Conservation (phyloP, 345 rosid species). For the Erucastrum elatum region DNA sequence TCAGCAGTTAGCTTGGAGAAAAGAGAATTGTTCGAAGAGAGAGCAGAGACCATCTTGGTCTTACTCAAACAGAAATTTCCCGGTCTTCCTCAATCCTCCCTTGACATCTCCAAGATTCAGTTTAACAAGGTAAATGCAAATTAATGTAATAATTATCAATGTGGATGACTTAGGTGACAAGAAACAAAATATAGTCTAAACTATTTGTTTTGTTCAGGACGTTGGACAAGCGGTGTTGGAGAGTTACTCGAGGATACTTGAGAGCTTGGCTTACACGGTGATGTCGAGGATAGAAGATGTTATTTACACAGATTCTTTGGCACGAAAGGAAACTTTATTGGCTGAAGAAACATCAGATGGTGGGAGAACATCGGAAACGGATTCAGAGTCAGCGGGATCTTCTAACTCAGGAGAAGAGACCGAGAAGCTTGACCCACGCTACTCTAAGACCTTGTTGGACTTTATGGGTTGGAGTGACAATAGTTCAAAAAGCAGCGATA, state of each 20-base stretch:
- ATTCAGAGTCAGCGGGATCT: constrained; percentile 5
- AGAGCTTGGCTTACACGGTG: constrained; percentile 70
- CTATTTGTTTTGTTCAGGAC: constrained; percentile 39
- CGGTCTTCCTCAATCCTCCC: constrained; percentile 74
- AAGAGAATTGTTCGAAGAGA: constrained; percentile 83
- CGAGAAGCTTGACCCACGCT: constrained; percentile 44
- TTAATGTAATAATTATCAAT: not conserved
- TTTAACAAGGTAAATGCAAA: constrained; percentile 54
- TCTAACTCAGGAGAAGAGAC: constrained; percentile 26
- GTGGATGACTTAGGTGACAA: not conserved
- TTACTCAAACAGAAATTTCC: constrained; percentile 78
- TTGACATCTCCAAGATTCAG: constrained; percentile 81
- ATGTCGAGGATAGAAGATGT: constrained; percentile 84
- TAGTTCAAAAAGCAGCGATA: constrained; percentile 30
- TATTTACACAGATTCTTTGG: constrained; percentile 53
- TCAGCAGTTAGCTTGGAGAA: constrained; percentile 84
- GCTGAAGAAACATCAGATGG: constrained; percentile 16
- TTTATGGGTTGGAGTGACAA: constrained; percentile 66
- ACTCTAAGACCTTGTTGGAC: constrained; percentile 52
- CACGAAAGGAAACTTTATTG: constrained; percentile 31
- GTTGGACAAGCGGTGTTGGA: constrained; percentile 83
- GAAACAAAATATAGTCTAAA: not conserved
- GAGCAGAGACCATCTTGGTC: constrained; percentile 71
- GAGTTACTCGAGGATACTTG: constrained; percentile 86
- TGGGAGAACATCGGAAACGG: constrained; percentile 17